phyloP scores from a whole-genome alignment of 768 basidiomycete species.

The Dendrothele bispora region DNA sequence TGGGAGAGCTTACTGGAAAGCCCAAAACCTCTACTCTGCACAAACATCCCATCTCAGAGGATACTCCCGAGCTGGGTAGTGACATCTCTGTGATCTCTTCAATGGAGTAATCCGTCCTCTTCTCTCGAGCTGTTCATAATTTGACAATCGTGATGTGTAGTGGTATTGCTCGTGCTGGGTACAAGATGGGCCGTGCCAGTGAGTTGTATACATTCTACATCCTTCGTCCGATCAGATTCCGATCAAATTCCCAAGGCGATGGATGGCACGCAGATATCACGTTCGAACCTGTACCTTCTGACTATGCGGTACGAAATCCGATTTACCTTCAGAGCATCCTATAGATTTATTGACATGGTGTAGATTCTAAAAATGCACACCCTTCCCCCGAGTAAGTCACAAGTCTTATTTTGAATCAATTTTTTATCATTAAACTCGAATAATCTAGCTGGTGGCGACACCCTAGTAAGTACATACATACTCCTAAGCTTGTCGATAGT shows the following conservation, averaged over 20 bases:
- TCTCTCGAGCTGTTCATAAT: neutral
- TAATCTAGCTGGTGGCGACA: conserved; percentile 46
- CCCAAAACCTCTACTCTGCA: conserved; percentile 50
- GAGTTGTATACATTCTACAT: conserved; percentile 5
- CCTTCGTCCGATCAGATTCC: too few relatives aligned
- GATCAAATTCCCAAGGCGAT: conserved; percentile 1
- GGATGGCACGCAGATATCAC: conserved; percentile 62
- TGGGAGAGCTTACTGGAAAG: conserved; percentile 51
- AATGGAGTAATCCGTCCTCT: conserved; percentile 29
- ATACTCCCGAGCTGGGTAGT: conserved; percentile 46
- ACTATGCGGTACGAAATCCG: conserved; percentile 45
- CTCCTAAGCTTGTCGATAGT: neutral
- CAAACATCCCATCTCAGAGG: conserved; percentile 55
- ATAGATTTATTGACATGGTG: neutral
- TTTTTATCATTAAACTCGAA: too few relatives aligned
- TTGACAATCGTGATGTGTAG: conserved; percentile 20
- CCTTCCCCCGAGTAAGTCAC: conserved; percentile 30
- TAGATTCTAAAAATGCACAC: conserved; percentile 43
- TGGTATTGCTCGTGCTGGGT: conserved; percentile 38
- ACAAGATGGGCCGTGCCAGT: conserved; percentile 35
- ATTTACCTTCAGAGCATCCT: neutral
- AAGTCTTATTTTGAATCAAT: too few relatives aligned
- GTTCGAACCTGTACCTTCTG: conserved; percentile 60
- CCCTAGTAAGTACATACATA: conserved; percentile 28
- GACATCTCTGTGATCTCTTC: conserved; percentile 56